These are phyloP conservation scores for Moesziomyces antarcticus DNA, from an alignment of 1,284 basidiomycete genomes.

Conservation along the genomic window DNA sequence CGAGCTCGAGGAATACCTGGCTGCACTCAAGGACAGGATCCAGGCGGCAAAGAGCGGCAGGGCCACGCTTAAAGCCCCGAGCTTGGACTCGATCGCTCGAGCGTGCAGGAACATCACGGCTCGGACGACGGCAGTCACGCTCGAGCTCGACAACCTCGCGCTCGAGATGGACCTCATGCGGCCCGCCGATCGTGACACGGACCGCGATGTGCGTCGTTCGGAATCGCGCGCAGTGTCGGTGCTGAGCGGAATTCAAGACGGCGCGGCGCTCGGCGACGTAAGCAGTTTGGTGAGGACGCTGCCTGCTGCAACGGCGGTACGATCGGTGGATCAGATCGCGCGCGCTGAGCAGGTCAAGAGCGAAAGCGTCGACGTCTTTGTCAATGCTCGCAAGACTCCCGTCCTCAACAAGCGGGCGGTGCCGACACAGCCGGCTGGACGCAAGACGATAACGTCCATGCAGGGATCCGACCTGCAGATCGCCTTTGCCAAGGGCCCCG, in stretches of 20 bases:
- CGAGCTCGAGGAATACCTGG: constrained; percentile 80
- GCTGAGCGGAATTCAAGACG: constrained; percentile 21
- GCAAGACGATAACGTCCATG: constrained; percentile 35
- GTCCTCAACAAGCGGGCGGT: constrained; percentile 41
- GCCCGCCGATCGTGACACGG: constrained; percentile 8
- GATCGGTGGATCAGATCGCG: constrained; percentile 27
- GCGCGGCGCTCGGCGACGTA: constrained; percentile 17
- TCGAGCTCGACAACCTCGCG: constrained; percentile 74
- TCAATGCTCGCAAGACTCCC: constrained; percentile 43
- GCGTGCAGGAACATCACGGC: constrained; percentile 83
- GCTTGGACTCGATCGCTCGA: constrained; percentile 83
- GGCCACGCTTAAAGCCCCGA: constrained; percentile 76
- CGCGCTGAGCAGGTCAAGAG: constrained; percentile 29
- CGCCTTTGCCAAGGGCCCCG: constrained; percentile 57
- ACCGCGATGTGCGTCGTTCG: constrained; percentile 9
- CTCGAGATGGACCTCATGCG: constrained; percentile 71
- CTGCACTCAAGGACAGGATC: constrained; percentile 77
- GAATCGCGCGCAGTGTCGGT: constrained; percentile 33
- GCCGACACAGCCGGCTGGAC: constrained; percentile 12
- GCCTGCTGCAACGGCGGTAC: constrained; percentile 22
- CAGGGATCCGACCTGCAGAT: constrained; percentile 53
- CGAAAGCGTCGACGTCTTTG: constrained; percentile 31
- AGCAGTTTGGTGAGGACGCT: constrained; percentile 26
- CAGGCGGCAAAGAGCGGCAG: constrained; percentile 76
- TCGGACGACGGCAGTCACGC: constrained; percentile 73